Evolutionary conservation across 2,329 filamentous ascomycete genomes (phyloP), one percentile per base, ranked within the genome.

Genomic region (Alternaria gaisen): DNA sequence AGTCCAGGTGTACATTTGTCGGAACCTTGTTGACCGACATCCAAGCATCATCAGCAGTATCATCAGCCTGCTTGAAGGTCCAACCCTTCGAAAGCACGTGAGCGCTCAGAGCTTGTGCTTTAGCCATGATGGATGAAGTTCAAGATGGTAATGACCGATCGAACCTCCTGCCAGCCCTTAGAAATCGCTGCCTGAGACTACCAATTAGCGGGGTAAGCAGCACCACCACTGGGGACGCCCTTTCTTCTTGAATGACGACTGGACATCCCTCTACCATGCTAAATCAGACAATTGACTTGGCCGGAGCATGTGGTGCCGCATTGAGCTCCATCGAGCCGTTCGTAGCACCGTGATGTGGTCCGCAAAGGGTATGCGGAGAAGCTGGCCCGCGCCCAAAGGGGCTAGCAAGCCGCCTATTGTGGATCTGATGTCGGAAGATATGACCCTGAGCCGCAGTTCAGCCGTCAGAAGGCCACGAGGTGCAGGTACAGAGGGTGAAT

Each of bases 1-100:
- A 70, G 60, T 84, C 82, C 48, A 83, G 69, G 63, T 84, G 82
- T 24, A 83, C 78, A 67, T 83, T 83, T 1, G 82, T 83, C 6
- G 82, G 82, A 7, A 84, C 80, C 44, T 67, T 74, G 44, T 78
- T 76, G 36, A 82, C 81, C 3, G 80, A 72, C 44, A 83, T 69
- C 82, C 82, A 84, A n/a, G 69, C 71, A 65, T 75, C 60, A 34
- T 81, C 71, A 20, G 74, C 69, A 4, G 68, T 63, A 58, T 81
- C 76, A 57, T 81, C 77, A 16, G 78, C 75, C 64, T 83, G 79
- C 71, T 80, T 83, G 76, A 84, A 83, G 11, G 71, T 63, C 82
- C 82, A 83, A 46, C 80, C 80, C 8, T 75, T 65, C 6, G 70
- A 72, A 55, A 83, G 69, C 56, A 75, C 69, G 42, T 78, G 72